Conservation (phyloP, 2,329 filamentous ascomycete species). For the Verticillium dahliae region DNA sequence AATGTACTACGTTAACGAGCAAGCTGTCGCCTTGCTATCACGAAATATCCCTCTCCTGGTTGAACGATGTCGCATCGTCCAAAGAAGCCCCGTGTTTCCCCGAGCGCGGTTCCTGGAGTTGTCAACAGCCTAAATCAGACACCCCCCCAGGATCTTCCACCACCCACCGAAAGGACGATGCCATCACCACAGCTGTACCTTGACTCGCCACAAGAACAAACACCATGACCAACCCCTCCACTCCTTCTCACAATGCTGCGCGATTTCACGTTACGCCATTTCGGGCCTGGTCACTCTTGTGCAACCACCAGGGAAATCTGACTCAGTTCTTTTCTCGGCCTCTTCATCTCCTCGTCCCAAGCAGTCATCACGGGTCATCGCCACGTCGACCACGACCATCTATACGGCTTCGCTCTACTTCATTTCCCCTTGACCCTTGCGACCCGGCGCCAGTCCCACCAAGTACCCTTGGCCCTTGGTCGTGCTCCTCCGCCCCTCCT, state of each 20-base stretch:
- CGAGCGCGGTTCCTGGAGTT: neutral
- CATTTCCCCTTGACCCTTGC: too few species aligned
- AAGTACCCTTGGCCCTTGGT: neutral
- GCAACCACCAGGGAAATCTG: neutral
- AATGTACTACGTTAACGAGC: neutral
- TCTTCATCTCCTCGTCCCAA: neutral
- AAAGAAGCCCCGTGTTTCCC: neutral
- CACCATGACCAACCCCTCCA: neutral
- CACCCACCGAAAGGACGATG: neutral
- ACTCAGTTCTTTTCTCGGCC: neutral
- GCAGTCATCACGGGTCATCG: neutral
- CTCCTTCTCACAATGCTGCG: neutral
- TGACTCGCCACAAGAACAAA: neutral
- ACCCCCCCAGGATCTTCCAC: neutral
- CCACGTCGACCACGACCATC: neutral
- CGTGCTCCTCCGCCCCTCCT: neutral
- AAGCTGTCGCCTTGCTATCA: neutral
- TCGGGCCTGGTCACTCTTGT: neutral
- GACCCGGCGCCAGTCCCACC: too few species aligned
- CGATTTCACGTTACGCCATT: neutral
- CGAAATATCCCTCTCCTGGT: neutral
- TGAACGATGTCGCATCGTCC: neutral
- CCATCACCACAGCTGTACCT: neutral
- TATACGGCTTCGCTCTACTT: neutral
- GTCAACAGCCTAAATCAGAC: neutral